phyloP scores from a whole-genome alignment of 2,329 filamentous ascomycete species.

The Fusarium incarnatum region DNA sequence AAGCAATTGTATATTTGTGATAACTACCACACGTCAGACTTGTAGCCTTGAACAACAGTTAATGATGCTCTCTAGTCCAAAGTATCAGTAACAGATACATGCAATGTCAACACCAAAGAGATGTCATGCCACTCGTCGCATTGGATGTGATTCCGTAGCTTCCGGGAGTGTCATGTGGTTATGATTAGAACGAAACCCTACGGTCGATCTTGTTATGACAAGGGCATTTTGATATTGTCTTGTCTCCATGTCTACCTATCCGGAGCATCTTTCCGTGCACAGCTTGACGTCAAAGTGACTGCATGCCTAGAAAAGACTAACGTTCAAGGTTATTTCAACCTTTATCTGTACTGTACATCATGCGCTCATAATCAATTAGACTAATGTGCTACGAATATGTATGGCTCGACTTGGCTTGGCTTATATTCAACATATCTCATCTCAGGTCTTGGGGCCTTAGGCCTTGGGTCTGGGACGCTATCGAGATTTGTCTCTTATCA shows the following conservation, averaged over 20 bases:
- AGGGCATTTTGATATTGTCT: neutral
- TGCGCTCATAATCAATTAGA: neutral
- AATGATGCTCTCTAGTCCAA: neutral
- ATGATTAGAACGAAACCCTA: constrained; percentile 24
- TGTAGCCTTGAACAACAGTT: neutral
- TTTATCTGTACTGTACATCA: constrained; percentile 6
- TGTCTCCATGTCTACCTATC: neutral
- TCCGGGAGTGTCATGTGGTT: constrained; percentile 31
- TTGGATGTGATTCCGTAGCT: constrained; percentile 16
- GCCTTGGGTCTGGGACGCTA: neutral
- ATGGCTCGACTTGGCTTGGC: neutral
- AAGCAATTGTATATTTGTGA: neutral
- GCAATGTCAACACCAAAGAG: neutral
- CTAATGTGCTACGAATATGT: neutral
- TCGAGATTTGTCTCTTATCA: neutral
- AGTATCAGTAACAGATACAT: constrained; percentile 7
- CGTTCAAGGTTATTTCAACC: constrained; percentile 13
- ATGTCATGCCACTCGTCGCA: constrained; percentile 27
- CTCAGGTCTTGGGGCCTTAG: neutral
- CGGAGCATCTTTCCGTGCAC: constrained; percentile 6
- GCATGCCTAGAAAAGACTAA: constrained; percentile 8
- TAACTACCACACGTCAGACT: neutral
- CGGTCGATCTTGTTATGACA: constrained; percentile 9
- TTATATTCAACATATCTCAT: neutral
- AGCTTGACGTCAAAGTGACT: constrained; percentile 43